These are phyloP conservation scores for Phoenix dactylifera DNA, from an alignment of 176 grass and related monocot species.

Conservation along the genomic window DNA sequence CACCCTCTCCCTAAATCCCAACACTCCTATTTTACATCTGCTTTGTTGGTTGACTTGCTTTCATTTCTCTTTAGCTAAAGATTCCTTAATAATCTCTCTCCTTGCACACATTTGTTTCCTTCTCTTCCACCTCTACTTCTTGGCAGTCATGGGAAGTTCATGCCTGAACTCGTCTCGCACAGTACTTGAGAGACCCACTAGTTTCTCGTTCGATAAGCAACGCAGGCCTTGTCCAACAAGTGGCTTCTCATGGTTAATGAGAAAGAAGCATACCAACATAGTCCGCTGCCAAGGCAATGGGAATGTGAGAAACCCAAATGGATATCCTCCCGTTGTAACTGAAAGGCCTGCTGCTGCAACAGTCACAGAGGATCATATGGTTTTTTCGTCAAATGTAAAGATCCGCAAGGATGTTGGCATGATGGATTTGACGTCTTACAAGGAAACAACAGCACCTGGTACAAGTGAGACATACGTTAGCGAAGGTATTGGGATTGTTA, in stretches of 20 bases:
- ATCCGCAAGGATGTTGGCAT: background rate
- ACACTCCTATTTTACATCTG: background rate
- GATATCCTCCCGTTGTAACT: too few relatives aligned
- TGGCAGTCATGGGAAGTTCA: slow-evolving; percentile 58
- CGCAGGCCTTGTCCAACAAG: background rate
- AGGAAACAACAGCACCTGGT: background rate
- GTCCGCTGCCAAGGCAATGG: slow-evolving; percentile 23
- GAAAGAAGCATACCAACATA: background rate
- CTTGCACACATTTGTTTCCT: slow-evolving; percentile 10
- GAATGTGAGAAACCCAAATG: background rate
- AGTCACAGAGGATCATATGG: background rate
- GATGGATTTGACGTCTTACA: background rate
- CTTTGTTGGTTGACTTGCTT: slow-evolving; percentile 56
- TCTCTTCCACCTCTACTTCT: slow-evolving; percentile 23
- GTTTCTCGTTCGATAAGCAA: slow-evolving; percentile 1
- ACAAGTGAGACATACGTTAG: background rate
- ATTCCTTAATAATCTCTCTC: slow-evolving; percentile 19
- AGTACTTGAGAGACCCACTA: slow-evolving; percentile 12
- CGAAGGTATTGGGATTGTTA: slow-evolving; percentile 45
- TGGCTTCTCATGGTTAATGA: slow-evolving; percentile 9
- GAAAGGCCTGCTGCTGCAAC: too few relatives aligned
- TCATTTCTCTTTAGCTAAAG: slow-evolving; percentile 16
- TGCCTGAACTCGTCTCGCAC: slow-evolving; percentile 52
- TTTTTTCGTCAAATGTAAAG: too few relatives aligned
- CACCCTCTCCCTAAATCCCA: too few relatives aligned